Conservation (phyloP, 805 yeast species). For the Gaillardinia entomophila region DNA sequence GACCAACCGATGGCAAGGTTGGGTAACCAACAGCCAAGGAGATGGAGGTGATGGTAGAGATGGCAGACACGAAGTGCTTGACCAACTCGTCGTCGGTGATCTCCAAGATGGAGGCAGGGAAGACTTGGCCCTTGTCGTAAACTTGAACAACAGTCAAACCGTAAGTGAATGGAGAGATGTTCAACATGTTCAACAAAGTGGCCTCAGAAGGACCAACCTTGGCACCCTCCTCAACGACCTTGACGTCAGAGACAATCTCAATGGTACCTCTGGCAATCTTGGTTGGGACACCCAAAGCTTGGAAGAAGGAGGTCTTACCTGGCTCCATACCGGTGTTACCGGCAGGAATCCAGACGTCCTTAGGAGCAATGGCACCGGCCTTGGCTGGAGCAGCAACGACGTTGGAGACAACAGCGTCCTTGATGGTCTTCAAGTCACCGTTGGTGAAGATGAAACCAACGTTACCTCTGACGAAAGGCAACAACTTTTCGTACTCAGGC, state of each 20-base stretch:
- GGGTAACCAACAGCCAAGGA: slow-evolving; percentile 99
- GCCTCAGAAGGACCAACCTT: slow-evolving; percentile 99
- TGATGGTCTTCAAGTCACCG: slow-evolving; percentile 84
- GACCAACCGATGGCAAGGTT: slow-evolving; percentile 98
- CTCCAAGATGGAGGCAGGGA: slow-evolving; percentile 95
- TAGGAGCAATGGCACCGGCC: slow-evolving; percentile 99
- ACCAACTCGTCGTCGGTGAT: slow-evolving; percentile 97
- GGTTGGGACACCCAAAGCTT: slow-evolving; percentile 99
- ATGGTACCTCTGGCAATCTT: slow-evolving; percentile 99
- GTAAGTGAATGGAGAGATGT: slow-evolving; percentile 99
- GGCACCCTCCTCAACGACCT: slow-evolving; percentile 80
- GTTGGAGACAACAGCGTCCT: slow-evolving; percentile 84
- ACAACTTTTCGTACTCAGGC: slow-evolving; percentile 92
- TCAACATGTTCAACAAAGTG: slow-evolving; percentile 95
- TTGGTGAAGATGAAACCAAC: slow-evolving; percentile 99
- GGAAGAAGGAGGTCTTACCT: slow-evolving; percentile 99
- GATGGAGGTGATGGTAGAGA: slow-evolving; percentile 89
- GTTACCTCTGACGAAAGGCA: slow-evolving; percentile 96
- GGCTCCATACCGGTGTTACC: slow-evolving; percentile 99
- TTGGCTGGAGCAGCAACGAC: slow-evolving; percentile 99
- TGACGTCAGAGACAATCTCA: slow-evolving; percentile 96
- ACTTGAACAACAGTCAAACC: slow-evolving; percentile 97
- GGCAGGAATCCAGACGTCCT: slow-evolving; percentile 95
- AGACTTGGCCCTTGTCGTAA: slow-evolving; percentile 97
- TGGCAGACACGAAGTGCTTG: slow-evolving; percentile 85